Percentiles rank a stretch among this genome's conserved stretches.
Conservation (phyloP, 1,284 basidiomycete species). For the Boletus hoseneyae region DNA sequence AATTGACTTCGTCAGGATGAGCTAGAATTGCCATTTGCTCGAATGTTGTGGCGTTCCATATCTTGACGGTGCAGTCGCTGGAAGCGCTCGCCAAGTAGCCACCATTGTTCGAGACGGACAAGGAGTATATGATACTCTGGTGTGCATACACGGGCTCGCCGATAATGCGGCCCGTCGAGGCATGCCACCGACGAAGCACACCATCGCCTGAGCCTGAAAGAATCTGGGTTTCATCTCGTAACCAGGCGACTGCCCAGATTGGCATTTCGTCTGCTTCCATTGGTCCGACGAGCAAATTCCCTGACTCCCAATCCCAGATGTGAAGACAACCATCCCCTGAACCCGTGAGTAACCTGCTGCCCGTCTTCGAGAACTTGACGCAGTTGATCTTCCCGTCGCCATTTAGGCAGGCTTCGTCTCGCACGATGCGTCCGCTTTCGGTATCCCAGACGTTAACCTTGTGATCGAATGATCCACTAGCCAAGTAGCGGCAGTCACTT, state of each 20-base stretch:
- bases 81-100: conserved; percentile 30
- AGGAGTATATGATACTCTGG: conserved; percentile 26
- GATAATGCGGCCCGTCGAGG: conserved; percentile 18
- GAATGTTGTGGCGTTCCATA: conserved; percentile 31
- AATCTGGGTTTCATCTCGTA: conserved; percentile 28
- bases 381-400: conserved; percentile 30
- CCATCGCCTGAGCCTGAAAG: conserved; percentile 28
- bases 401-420: conserved; percentile 22
- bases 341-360: conserved; percentile 27
- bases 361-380: conserved; percentile 28
- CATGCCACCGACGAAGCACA: conserved; percentile 26
- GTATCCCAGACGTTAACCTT: conserved; percentile 30
- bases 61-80: conserved; percentile 28
- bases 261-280: conserved; percentile 22
- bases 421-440: conserved; percentile 24
- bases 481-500: conserved; percentile 29
- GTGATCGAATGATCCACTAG: conserved; percentile 34
- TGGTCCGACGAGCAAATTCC: conserved; percentile 24
- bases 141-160: conserved; percentile 27
- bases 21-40: conserved; percentile 23
- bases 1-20: conserved; percentile 26
- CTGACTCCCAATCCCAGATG: conserved; percentile 29
- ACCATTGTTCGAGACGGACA: conserved; percentile 28
- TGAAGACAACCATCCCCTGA: conserved; percentile 30
- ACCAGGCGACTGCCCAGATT: conserved; percentile 32